phyloP scores from a whole-genome alignment of 1,284 basidiomycete species.

The Fomitiporia mediterranea region DNA sequence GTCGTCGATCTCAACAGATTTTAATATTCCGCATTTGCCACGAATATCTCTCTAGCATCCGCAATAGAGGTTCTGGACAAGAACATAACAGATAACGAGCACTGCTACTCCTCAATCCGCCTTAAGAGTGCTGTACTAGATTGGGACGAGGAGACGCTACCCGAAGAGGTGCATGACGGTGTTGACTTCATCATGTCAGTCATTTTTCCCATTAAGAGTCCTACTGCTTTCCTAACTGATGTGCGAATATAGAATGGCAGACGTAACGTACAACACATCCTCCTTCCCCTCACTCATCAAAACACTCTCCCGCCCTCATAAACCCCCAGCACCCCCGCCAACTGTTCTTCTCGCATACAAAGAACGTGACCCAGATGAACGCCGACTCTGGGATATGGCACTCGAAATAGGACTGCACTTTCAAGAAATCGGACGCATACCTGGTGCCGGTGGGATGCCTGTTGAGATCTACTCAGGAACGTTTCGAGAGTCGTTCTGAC shows the following conservation, averaged over 20 bases:
- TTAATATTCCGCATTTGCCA: not conserved
- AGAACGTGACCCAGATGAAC: constrained; percentile 70
- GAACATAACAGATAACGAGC: constrained; percentile 56
- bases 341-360: constrained; percentile 76
- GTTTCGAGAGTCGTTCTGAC: no score
- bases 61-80: constrained; percentile 74
- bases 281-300: constrained; percentile 69
- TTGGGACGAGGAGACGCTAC: constrained; percentile 63
- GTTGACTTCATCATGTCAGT: constrained; percentile 56
- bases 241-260: constrained; percentile 91
- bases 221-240: no score
- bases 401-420: constrained; percentile 47
- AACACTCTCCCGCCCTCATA: constrained; percentile 41
- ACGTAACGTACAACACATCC: constrained; percentile 84
- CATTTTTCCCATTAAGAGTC: no score
- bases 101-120: constrained; percentile 23
- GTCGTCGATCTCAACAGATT: not conserved
- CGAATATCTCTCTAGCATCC: constrained; percentile 46
- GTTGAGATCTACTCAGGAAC: constrained; percentile 70
- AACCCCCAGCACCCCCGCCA: constrained; percentile 32
- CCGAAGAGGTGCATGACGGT: constrained; percentile 36
- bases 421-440: constrained; percentile 47
- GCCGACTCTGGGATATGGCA: constrained; percentile 65
- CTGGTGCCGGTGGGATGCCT: constrained; percentile 51
- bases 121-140: constrained; percentile 55